These are phyloP conservation scores for Pyracantha coccinea DNA, from an alignment of 331 rosid species.

Conservation along the genomic window DNA sequence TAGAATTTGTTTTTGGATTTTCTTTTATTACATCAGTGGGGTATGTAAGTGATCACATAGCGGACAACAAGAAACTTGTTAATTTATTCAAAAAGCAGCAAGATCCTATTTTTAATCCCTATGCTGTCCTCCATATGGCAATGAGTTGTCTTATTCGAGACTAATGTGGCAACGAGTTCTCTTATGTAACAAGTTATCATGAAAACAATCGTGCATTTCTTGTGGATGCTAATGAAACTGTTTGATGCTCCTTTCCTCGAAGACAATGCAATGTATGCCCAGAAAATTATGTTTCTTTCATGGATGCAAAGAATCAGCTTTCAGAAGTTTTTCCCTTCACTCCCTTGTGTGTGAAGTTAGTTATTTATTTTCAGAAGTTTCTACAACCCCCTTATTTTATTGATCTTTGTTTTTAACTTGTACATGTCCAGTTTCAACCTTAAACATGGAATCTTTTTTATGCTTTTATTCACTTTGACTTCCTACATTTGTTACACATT, in stretches of 20 bases:
- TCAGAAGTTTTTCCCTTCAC: neutral
- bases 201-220: neutral
- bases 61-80: neutral
- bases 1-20: neutral
- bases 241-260: neutral
- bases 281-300: neutral
- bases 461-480: no score
- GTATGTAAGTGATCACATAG: conserved; percentile 7
- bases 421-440: neutral
- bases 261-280: neutral
- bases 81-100: neutral
- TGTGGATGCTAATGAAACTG: neutral
- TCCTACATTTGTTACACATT: no score
- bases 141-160: neutral
- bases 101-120: neutral
- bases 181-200: neutral
- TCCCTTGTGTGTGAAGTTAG: neutral
- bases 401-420: neutral
- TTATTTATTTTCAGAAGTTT: neutral
- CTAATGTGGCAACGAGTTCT: neutral
- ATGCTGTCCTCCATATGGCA: neutral
- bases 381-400: neutral
- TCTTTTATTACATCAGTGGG: neutral
- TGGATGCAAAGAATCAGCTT: neutral
- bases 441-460: neutral